Evolutionary conservation across 352 stramenopile species (phyloP).

Genomic region (Phytophthora tubulina): DNA sequence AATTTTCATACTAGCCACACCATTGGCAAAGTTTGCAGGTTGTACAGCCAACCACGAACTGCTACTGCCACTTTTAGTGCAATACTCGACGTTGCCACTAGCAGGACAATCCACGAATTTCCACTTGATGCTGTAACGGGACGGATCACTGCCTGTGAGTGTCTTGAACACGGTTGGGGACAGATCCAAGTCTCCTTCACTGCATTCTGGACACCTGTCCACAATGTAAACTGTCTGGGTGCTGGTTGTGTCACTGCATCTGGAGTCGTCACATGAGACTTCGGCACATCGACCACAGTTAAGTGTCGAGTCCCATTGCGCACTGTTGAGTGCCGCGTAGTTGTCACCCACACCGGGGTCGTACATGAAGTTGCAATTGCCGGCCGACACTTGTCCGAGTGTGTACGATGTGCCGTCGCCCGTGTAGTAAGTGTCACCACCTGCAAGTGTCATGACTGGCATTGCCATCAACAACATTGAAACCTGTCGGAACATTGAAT

Average conservation of each 20-base stretch:
- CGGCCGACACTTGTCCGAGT: slow-evolving; percentile 44
- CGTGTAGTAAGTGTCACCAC: slow-evolving; percentile 42
- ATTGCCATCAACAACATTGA: slow-evolving; percentile 21
- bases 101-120: slow-evolving; percentile 58
- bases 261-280: slow-evolving; percentile 59
- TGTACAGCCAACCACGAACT: slow-evolving; percentile 55
- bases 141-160: slow-evolving; percentile 48
- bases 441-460: slow-evolving; percentile 24
- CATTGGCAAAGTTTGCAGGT: slow-evolving; percentile 44
- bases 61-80: slow-evolving; percentile 50
- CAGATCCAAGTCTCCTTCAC: slow-evolving; percentile 57
- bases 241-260: slow-evolving; percentile 49
- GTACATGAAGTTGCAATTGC: slow-evolving; percentile 76
- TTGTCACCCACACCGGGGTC: slow-evolving; percentile 49
- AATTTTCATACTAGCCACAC: slow-evolving; percentile 47
- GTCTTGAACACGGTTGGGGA: slow-evolving; percentile 51
- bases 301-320: slow-evolving; percentile 59
- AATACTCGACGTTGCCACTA: slow-evolving; percentile 53
- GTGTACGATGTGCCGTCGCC: slow-evolving; percentile 61
- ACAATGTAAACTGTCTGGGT: slow-evolving; percentile 63
- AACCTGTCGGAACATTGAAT: slow-evolving; percentile 31
- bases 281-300: slow-evolving; percentile 75
- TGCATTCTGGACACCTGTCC: slow-evolving; percentile 72
- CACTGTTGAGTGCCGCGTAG: slow-evolving; percentile 68
- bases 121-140: slow-evolving; percentile 54